phyloP scores from a whole-genome alignment of 768 basidiomycete species.

The Tephrocybe sp. region DNA sequence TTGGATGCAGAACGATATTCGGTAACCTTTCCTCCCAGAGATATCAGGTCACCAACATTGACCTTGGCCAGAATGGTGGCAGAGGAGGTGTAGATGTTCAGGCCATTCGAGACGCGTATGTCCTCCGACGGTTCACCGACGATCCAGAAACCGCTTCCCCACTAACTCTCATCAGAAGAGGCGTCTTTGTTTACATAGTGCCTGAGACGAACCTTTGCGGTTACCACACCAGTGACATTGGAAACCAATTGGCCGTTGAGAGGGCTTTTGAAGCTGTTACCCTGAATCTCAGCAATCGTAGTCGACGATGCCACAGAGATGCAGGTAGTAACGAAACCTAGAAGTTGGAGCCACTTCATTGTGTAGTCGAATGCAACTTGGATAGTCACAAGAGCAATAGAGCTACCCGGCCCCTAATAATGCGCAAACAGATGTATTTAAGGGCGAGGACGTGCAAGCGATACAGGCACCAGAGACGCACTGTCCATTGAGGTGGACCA shows the following conservation, averaged over 20 bases:
- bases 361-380: conserved; percentile 7
- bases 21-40: conserved; percentile 42
- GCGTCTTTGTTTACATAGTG: not conserved
- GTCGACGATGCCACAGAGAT: conserved; percentile 29
- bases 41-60: conserved; percentile 46
- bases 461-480: conserved; percentile 4
- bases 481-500: conserved; percentile 7
- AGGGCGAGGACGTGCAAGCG: not conserved
- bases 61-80: conserved; percentile 36
- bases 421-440: conserved; percentile 6
- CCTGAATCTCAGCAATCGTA: conserved; percentile 54
- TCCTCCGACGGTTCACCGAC: conserved; percentile 43
- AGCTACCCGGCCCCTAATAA: not conserved
- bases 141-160: conserved; percentile 48
- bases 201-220: conserved; percentile 44
- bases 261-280: conserved; percentile 46
- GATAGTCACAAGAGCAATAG: not conserved
- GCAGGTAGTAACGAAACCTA: conserved; percentile 28
- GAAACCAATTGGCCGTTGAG: conserved; percentile 41
- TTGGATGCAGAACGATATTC: conserved; percentile 47
- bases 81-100: conserved; percentile 48
- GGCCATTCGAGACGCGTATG: conserved; percentile 48
- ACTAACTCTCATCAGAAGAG: conserved; percentile 25
- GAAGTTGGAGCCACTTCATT: conserved; percentile 32
- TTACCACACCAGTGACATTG: conserved; percentile 50